Evolutionary conservation across 805 yeast genomes (phyloP).

Genomic region (Teunomyces tritomae): DNA sequence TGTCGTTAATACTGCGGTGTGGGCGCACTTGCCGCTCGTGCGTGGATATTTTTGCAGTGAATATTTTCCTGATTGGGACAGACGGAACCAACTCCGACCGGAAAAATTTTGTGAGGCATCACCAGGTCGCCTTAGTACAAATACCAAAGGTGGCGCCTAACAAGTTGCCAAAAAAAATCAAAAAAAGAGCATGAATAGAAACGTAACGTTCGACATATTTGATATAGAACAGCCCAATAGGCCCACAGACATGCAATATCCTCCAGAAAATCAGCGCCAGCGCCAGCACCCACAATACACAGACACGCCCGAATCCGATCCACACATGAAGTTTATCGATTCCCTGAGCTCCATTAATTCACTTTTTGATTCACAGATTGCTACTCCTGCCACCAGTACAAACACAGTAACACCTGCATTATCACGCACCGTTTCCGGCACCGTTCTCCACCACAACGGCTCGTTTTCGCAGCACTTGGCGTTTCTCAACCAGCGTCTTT

Average conservation of each 20-base stretch:
- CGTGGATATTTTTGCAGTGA: neutral
- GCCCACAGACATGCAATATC: neutral
- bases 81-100: conserved; percentile 8
- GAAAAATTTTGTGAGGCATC: conserved; percentile 8
- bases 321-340: conserved; percentile 5
- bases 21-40: neutral
- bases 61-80: neutral
- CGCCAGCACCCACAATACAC: neutral
- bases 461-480: neutral
- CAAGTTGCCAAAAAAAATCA: neutral
- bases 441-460: conserved; percentile 2
- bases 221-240: neutral
- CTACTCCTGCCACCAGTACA: conserved; percentile 6
- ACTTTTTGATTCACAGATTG: conserved; percentile 20
- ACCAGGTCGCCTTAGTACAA: conserved; percentile 1
- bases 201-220: conserved; percentile 2
- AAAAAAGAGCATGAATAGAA: neutral
- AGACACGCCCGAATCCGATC: neutral
- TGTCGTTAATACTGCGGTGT: neutral
- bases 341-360: conserved; percentile 29
- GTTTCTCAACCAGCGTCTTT: conserved; percentile 6
- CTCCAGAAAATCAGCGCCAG: neutral
- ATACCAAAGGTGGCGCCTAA: neutral
- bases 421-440: conserved; percentile 10
- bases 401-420: conserved; percentile 17